Conservation (phyloP, 371 early-diverging fungal species). For the Mucor piriformis region DNA sequence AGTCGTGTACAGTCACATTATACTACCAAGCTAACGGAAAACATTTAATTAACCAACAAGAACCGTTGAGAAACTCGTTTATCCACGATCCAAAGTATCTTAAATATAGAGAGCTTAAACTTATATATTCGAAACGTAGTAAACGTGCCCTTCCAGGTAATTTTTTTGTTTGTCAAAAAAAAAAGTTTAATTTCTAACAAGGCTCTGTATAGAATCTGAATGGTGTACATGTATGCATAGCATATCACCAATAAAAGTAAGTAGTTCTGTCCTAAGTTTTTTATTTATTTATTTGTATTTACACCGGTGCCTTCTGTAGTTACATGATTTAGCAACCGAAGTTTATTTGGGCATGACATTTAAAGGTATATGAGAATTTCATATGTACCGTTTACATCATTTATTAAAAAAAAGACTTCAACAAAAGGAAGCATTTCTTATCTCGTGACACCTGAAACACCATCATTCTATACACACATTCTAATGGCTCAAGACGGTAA, state of each 20-base stretch:
- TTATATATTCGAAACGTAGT: conserved; percentile 33
- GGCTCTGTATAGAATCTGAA: conserved; percentile 21
- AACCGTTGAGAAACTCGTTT: conserved; percentile 4
- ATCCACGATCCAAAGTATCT: conserved; percentile 26
- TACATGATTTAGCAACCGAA: conserved; percentile 28
- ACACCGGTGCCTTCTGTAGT: background rate
- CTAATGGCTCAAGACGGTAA: conserved; percentile 38
- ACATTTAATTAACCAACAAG: conserved; percentile 26
- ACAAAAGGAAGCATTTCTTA: conserved; percentile 34
- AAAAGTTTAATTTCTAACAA: background rate
- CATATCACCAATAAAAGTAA: conserved; percentile 30
- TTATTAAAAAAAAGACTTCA: background rate
- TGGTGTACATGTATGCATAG: conserved; percentile 41
- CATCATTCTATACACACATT: conserved; percentile 32
- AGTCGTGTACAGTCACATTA: conserved; percentile 28
- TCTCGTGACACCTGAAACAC: conserved; percentile 26
- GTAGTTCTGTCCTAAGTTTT: conserved; percentile 1
- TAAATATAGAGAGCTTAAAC: conserved; percentile 19
- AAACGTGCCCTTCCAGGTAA: conserved; percentile 31
- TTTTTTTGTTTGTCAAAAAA: background rate
- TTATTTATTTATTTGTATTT: background rate
- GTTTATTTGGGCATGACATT: conserved; percentile 34
- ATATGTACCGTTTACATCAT: background rate
- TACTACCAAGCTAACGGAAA: conserved; percentile 30
- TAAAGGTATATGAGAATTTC: conserved; percentile 17